Evolutionary conservation across 2,329 filamentous ascomycete species (phyloP).

Genomic region (Penicillium sp.): DNA sequence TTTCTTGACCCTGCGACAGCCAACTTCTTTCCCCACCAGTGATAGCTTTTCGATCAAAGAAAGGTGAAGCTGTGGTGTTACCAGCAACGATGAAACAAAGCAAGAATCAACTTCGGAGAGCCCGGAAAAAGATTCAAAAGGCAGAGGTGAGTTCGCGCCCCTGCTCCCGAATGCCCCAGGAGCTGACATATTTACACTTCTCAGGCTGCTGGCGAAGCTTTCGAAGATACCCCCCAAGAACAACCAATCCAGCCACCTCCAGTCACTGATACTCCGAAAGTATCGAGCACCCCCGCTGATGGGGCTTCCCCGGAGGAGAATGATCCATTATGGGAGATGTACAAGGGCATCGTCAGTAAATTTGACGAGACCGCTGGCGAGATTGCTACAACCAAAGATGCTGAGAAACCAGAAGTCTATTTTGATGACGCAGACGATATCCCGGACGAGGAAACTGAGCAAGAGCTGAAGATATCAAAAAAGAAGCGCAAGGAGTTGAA

Average conservation of each 20-base stretch:
- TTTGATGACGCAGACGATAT: conserved; percentile 83
- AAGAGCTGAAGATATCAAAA: conserved; percentile 76
- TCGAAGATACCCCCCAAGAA: conserved; percentile 4
- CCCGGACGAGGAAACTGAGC: conserved; percentile 68
- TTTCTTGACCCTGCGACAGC: neutral
- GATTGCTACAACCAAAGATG: conserved; percentile 62
- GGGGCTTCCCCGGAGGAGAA: conserved; percentile 57
- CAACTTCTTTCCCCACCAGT: neutral
- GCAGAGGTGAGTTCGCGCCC: conserved; percentile 51
- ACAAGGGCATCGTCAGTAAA: conserved; percentile 76
- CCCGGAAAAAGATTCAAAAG: conserved; percentile 93
- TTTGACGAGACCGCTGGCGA: conserved; percentile 69
- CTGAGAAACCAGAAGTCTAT: conserved; percentile 80
- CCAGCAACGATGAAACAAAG: conserved; percentile 63
- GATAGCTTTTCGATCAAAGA: neutral
- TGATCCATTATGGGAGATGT: conserved; percentile 79
- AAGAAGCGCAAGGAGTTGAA: conserved; percentile 90
- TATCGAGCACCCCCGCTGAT: conserved; percentile 49
- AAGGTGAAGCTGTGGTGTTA: neutral
- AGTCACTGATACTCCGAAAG: conserved; percentile 3
- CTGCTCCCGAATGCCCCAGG: neutral
- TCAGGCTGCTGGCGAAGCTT: conserved; percentile 8
- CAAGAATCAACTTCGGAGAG: conserved; percentile 91
- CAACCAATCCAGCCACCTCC: conserved; percentile 11
- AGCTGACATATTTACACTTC: conserved; percentile 15